Percentiles rank a stretch among this genome's conserved stretches.
Evolutionary conservation across 495 filamentous ascomycete species (phyloP).

Genomic region (Alectoria sarmentosa): DNA sequence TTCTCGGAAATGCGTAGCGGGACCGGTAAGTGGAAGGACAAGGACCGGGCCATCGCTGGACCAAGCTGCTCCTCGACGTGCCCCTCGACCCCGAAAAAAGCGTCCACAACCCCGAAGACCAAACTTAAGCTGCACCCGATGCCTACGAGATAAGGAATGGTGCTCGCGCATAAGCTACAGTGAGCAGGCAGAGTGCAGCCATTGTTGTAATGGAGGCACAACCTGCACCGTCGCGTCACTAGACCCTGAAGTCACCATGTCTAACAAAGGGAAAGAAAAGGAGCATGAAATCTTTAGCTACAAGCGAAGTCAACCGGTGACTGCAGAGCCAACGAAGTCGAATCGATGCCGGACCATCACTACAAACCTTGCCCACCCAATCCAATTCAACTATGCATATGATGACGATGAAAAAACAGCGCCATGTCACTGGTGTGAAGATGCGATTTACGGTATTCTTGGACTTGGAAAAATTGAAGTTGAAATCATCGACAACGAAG

Average conservation of each 20-base stretch:
- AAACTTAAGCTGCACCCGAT: conserved; percentile 19
- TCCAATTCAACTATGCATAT: conserved; percentile 33
- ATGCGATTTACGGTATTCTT: conserved; percentile 32
- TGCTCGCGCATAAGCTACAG: conserved; percentile 14
- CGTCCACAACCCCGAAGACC: background rate
- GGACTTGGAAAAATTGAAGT: conserved; percentile 31
- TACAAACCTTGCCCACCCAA: conserved; percentile 36
- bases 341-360: conserved; percentile 22
- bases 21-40: conserved; percentile 22
- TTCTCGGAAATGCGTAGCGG: conserved; percentile 21
- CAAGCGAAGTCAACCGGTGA: background rate
- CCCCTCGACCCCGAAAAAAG: background rate
- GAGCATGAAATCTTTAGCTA: background rate
- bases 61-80: conserved; percentile 1
- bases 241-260: background rate
- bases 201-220: conserved; percentile 8
- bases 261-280: background rate
- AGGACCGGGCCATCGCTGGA: conserved; percentile 24
- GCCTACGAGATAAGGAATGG: conserved; percentile 7
- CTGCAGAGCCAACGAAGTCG: background rate
- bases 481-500: conserved; percentile 28
- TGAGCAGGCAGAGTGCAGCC: background rate
- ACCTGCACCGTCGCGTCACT: conserved; percentile 9
- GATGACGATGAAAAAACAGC: conserved; percentile 2
- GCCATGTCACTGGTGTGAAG: conserved; percentile 38